A percentile compares a stretch with the other conserved stretches of the same genome.
phyloP scores from a whole-genome alignment of 2,329 filamentous ascomycete species.

The Diaporthe longicolla region DNA sequence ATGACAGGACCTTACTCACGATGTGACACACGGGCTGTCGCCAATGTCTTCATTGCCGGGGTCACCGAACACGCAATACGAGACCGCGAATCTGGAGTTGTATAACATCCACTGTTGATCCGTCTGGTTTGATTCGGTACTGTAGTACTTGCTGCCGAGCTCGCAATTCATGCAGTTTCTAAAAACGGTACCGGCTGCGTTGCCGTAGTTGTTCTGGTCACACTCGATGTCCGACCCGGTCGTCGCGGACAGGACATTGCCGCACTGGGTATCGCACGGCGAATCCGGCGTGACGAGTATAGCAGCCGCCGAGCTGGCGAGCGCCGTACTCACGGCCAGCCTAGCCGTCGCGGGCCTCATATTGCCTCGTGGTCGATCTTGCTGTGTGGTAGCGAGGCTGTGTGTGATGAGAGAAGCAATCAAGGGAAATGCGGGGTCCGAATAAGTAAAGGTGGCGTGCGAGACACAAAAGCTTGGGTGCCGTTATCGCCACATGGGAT shows the following conservation, averaged over 20 bases:
- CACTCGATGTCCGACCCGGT: constrained; percentile 64
- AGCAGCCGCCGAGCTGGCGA: constrained; percentile 46
- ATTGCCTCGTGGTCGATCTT: neutral
- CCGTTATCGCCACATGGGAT: constrained; percentile 35
- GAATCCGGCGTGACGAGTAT: constrained; percentile 63
- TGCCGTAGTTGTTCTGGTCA: constrained; percentile 56
- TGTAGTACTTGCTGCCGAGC: constrained; percentile 61
- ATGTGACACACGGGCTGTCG: constrained; percentile 66
- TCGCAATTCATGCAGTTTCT: constrained; percentile 68
- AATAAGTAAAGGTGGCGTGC: constrained; percentile 14
- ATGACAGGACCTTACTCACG: constrained; percentile 54
- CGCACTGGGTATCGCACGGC: constrained; percentile 65
- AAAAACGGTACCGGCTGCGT: constrained; percentile 62
- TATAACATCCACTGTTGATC: constrained; percentile 70
- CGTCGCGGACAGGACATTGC: constrained; percentile 66
- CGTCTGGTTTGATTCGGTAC: constrained; percentile 57
- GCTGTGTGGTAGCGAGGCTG: constrained; percentile 17
- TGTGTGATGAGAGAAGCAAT: neutral
- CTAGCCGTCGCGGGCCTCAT: constrained; percentile 42
- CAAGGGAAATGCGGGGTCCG: constrained; percentile 36
- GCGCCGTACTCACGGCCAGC: constrained; percentile 39
- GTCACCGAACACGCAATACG: constrained; percentile 68
- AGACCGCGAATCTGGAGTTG: constrained; percentile 69
- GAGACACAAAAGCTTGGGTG: constrained; percentile 8
- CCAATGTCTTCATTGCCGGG: constrained; percentile 58